Evolutionary conservation across 306 rosid species (phyloP).

Genomic region (Cicer arietinum): DNA sequence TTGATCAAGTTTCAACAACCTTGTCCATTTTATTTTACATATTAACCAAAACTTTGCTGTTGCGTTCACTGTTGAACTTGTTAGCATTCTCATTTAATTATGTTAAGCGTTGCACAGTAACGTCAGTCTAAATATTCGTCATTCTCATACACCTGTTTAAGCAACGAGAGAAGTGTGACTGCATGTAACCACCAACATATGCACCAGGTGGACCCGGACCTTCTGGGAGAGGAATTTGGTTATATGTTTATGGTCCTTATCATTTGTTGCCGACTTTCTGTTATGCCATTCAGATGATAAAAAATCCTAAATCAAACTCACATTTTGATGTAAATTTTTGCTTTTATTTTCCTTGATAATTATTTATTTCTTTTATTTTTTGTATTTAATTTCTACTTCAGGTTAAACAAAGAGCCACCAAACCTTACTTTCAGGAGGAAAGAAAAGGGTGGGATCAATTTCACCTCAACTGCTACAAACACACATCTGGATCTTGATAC

Average conservation of each 20-base stretch:
- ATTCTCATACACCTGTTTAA: neutral
- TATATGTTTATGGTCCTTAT: conserved; percentile 14
- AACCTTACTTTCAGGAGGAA: conserved; percentile 90
- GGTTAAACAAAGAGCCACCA: conserved; percentile 97
- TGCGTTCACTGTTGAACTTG: conserved; percentile 4
- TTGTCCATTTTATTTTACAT: conserved; percentile 6
- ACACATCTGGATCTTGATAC: conserved; percentile 94
- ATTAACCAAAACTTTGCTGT: neutral
- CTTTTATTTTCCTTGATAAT: conserved; percentile 13
- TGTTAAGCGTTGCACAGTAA: conserved; percentile 1
- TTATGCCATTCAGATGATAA: conserved; percentile 21
- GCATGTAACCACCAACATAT: conserved; percentile 14
- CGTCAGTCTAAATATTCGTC: neutral
- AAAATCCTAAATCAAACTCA: neutral
- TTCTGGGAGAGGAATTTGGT: conserved; percentile 11
- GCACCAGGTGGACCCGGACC: neutral
- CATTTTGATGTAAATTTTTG: conserved; percentile 35
- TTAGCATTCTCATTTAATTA: conserved; percentile 23
- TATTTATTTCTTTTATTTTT: conserved; percentile 24
- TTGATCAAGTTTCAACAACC: conserved; percentile 15
- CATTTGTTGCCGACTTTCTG: conserved; percentile 13
- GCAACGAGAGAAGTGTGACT: conserved; percentile 28
- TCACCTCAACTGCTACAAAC: conserved; percentile 87
- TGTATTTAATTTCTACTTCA: conserved; percentile 46
- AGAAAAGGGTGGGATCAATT: conserved; percentile 95